Conservation (phyloP, 1,139 yeast species). For the Zygoascus sp. region DNA sequence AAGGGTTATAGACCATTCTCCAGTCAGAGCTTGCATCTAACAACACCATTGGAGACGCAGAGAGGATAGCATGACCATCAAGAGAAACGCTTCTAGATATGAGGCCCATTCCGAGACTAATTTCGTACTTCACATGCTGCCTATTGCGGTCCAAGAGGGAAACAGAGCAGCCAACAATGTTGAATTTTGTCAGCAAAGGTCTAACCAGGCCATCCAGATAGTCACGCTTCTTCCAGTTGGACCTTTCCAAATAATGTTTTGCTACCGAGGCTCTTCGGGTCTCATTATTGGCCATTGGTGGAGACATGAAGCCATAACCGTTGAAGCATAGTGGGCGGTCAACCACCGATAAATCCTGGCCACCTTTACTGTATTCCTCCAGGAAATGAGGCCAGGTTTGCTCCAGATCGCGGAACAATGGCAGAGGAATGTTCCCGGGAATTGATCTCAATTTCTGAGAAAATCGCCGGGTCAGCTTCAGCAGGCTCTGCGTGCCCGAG, state of each 20-base stretch:
- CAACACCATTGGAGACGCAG: slow-evolving; percentile 49
- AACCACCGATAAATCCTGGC: slow-evolving; percentile 52
- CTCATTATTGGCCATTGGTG: slow-evolving; percentile 43
- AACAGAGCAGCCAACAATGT: slow-evolving; percentile 46
- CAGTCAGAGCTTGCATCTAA: slow-evolving; percentile 63
- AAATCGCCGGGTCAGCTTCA: slow-evolving; percentile 9
- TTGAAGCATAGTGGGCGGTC: slow-evolving; percentile 53
- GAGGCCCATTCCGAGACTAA: slow-evolving; percentile 39
- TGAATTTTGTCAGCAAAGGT: slow-evolving; percentile 32
- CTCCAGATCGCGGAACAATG: slow-evolving; percentile 29
- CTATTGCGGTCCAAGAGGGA: slow-evolving; percentile 50
- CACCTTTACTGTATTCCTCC: slow-evolving; percentile 58
- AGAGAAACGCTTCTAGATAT: slow-evolving; percentile 51
- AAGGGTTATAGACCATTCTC: slow-evolving; percentile 58
- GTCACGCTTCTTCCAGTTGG: slow-evolving; percentile 49
- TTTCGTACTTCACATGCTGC: slow-evolving; percentile 48
- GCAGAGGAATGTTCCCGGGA: slow-evolving; percentile 71
- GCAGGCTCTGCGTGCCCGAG: not conserved
- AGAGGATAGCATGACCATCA: slow-evolving; percentile 63
- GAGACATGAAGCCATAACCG: slow-evolving; percentile 47
- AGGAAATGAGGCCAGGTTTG: slow-evolving; percentile 57
- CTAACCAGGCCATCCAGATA: slow-evolving; percentile 41
- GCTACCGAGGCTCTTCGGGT: slow-evolving; percentile 34
- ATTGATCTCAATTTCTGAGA: slow-evolving; percentile 38
- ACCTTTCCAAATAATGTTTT: slow-evolving; percentile 39